phyloP scores from a whole-genome alignment of 2,329 filamentous ascomycete species.

The Talaromyces marneffei region DNA sequence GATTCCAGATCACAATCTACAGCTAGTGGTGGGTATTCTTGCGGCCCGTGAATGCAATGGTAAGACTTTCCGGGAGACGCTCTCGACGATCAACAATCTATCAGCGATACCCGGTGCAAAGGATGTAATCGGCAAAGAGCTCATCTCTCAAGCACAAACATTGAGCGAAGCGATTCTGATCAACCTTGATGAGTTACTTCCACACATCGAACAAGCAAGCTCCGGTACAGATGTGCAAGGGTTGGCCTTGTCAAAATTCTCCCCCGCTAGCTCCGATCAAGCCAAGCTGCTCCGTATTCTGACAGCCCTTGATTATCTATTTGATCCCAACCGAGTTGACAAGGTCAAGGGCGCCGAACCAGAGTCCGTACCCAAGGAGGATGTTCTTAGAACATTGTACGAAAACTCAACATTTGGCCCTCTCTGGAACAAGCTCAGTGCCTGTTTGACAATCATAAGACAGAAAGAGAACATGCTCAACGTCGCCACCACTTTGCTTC shows the following conservation, averaged over 20 bases:
- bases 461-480: constrained; percentile 94
- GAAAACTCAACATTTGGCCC: constrained; percentile 84
- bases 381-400: constrained; percentile 81
- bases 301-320: constrained; percentile 91
- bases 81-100: constrained; percentile 97
- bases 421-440: constrained; percentile 87
- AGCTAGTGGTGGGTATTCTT: constrained; percentile 92
- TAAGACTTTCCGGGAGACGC: constrained; percentile 95
- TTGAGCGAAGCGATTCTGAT: constrained; percentile 78
- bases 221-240: constrained; percentile 94
- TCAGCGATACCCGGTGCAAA: constrained; percentile 89
- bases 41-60: constrained; percentile 93
- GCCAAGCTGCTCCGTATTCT: constrained; percentile 89
- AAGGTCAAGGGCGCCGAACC: constrained; percentile 49
- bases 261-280: constrained; percentile 90
- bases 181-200: constrained; percentile 77
- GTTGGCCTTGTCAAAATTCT: constrained; percentile 89
- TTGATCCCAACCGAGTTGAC: constrained; percentile 67
- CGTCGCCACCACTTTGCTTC: constrained; percentile 89
- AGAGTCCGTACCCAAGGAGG: constrained; percentile 64
- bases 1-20: constrained; percentile 82
- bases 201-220: constrained; percentile 78
- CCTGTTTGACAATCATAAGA: constrained; percentile 79
- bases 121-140: constrained; percentile 83
- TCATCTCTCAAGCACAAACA: constrained; percentile 78